Base-by-base conservation (phyloP, 139 green algal species). In the Pseudopediastrum boryanum region DNA sequence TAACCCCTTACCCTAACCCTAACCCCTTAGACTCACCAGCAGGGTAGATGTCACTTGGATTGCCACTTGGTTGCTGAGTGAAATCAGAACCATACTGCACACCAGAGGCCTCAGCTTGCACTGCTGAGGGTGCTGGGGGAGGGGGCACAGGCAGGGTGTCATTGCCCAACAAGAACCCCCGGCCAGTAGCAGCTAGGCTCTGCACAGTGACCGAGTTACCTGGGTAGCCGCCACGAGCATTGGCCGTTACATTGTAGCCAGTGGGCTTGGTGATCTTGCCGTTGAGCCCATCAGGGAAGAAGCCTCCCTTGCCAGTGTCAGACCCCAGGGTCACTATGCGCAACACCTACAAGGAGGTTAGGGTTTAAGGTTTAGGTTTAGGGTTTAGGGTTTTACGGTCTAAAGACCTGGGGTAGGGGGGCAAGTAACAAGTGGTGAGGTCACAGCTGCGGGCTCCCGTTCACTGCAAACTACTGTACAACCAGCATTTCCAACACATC, bases 281-380 rank as follows among this genome's bases (percentile, higher is more conserved):
- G 21, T 80, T 85, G 16, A 88, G 25, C 8, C 83, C 83, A 6
- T 85, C 68, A 59, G 83, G 79, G 77, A 82, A 88, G 78, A 86
- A 82, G 66, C 67, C 66, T 21, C 83, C 83, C 66, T 83, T 79
- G 65, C 25, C 38, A 27, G 27, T 31, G 10, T 16, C 56, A 39
- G 44, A 63, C 21, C 78, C 83, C 35, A 81, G 54, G 39, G 84
- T 86, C 61, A 88, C 84, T 64, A 88, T 86, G 19, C 56, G 36
- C 59, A 88, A 71, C 65, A 88, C 79, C 46, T 85, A 36, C 36
- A 27, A 64, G 54, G 27, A 64, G 54, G 27, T 39, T 10, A 27
- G 19, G 54, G 12, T 5, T 29, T 6, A 36, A 35, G 19, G 21
- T 36, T 25, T 36, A 62, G 29, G 48, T 58, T n/a, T n/a, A n/a